Evolutionary conservation across 1,139 yeast species (phyloP), one percentile per base, ranked within the genome.

Genomic region (Suhomyces chickasaworum): DNA sequence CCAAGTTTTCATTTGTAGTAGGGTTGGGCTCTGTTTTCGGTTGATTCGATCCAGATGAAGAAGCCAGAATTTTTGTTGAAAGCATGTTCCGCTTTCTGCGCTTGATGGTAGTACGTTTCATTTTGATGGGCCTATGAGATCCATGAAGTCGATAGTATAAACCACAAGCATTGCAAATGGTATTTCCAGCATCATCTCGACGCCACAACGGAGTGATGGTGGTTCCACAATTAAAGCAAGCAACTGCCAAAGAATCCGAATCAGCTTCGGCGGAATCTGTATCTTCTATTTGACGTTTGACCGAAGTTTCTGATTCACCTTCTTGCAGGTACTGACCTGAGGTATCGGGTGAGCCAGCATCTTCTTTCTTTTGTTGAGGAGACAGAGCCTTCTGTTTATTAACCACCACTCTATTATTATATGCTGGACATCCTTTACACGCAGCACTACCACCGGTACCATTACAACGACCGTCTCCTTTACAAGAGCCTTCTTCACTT

Each of bases 101-200:
- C 61, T 86, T 86, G 52, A 89, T 86, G 38, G 87, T 83, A 47
- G 78, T 74, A 55, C 86, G 77, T 54, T 86, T 86, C 87, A 87
- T 78, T 49, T 80, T 80, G 15, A 83, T 83, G 1, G 96, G 96
- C 41, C 96, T 74, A 58, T 86, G 91, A 36, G 77, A 73, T 1
- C 93, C 93, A 59, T 88, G 96, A 39, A 89, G 76, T 49, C 86
- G 72, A 63, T 80, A 85, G 64, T 89, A 89, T 35, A 89, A 70
- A 1, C 96, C 96, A 68, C 96, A 88, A 0, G 96, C 96, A 60
- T 89, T 89, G 70, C 96, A 89, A 31, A 88, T 86, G 30, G 93
- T 84, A 54, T 85, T 82, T 0, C 96, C 96, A 6, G 75, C 77
- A 50, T 84, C 89, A 57, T 88, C 91, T 54, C 96, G 71, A 59